These are phyloP conservation scores for Zangia roseola DNA, from an alignment of 768 basidiomycete species.

Conservation along the genomic window DNA sequence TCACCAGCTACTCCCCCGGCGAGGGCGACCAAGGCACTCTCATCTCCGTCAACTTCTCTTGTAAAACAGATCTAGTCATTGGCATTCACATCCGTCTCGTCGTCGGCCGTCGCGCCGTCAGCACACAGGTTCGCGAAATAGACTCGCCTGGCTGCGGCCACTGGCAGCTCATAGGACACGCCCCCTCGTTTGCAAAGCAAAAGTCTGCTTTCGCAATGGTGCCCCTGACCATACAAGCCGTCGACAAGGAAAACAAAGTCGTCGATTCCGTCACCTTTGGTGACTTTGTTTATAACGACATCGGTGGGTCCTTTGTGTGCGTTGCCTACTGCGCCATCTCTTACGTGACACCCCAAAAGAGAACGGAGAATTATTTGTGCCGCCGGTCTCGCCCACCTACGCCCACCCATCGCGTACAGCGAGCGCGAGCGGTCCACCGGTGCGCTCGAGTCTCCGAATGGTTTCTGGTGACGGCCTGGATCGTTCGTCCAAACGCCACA, in stretches of 20 bases:
- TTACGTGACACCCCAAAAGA: constrained; percentile 9
- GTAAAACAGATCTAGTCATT: constrained; percentile 20
- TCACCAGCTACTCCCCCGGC: constrained; percentile 61
- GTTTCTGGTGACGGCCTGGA: constrained; percentile 20
- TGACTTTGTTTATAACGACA: constrained; percentile 62
- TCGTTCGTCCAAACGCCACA: constrained; percentile 37
- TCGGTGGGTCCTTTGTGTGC: constrained; percentile 31
- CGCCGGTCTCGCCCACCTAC: neutral
- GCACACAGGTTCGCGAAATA: constrained; percentile 61
- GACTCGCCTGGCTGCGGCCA: constrained; percentile 45
- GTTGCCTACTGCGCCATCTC: neutral
- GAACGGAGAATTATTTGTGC: neutral
- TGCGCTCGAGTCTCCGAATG: constrained; percentile 29
- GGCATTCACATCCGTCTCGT: constrained; percentile 69
- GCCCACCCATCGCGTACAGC: neutral
- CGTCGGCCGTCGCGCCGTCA: constrained; percentile 65
- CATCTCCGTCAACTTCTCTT: constrained; percentile 56
- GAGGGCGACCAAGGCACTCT: constrained; percentile 64
- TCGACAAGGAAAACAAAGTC: constrained; percentile 50
- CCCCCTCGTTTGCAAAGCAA: constrained; percentile 52
- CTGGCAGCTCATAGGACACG: constrained; percentile 66
- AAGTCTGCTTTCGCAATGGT: constrained; percentile 41
- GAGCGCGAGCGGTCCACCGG: constrained; percentile 4
- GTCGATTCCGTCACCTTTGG: constrained; percentile 71
- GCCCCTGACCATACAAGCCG: constrained; percentile 60